These are phyloP conservation scores for Euphorbia tirucalli DNA, from an alignment of 345 rosid species.

Conservation along the genomic window DNA sequence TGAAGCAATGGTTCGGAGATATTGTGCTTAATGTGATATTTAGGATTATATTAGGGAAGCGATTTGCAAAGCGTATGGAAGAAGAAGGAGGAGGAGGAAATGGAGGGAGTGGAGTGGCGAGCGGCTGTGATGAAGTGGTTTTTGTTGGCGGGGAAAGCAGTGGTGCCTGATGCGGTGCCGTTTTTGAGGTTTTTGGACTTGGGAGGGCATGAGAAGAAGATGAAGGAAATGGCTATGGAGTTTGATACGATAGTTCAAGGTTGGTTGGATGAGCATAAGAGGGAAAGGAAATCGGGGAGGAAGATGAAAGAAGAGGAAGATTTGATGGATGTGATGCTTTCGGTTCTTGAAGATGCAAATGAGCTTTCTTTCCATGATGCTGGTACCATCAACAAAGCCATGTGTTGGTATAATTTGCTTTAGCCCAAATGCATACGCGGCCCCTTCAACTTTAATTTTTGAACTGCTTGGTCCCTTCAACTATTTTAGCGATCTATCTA, in stretches of 20 bases:
- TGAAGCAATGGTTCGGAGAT: constrained; percentile 37
- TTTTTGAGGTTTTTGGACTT: constrained; percentile 13
- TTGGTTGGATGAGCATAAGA: constrained; percentile 6
- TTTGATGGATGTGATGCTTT: constrained; percentile 30
- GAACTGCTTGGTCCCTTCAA: too few relatives aligned
- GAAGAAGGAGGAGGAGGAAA: constrained; percentile 7
- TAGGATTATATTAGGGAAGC: constrained; percentile 23
- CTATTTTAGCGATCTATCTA: too few relatives aligned
- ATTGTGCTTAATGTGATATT: constrained; percentile 29
- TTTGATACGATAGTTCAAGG: neutral
- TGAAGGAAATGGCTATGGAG: neutral
- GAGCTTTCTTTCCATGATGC: constrained; percentile 14
- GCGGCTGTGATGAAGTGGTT: constrained; percentile 1
- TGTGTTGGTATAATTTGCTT: constrained; percentile 19
- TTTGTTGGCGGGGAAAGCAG: neutral
- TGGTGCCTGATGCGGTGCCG: constrained; percentile 11
- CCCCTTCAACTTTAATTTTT: too few relatives aligned
- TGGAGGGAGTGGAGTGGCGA: neutral
- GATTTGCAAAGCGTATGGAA: neutral
- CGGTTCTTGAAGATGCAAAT: constrained; percentile 11
- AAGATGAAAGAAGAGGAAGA: neutral
- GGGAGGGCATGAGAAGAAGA: constrained; percentile 2
- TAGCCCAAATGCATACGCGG: too few relatives aligned
- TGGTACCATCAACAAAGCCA: constrained; percentile 30
- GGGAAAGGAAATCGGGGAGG: neutral